Percentiles rank a stretch among this genome's conserved stretches.
Evolutionary conservation across 2,329 filamentous ascomycete species (phyloP).

Genomic region (Venturia carpophila): DNA sequence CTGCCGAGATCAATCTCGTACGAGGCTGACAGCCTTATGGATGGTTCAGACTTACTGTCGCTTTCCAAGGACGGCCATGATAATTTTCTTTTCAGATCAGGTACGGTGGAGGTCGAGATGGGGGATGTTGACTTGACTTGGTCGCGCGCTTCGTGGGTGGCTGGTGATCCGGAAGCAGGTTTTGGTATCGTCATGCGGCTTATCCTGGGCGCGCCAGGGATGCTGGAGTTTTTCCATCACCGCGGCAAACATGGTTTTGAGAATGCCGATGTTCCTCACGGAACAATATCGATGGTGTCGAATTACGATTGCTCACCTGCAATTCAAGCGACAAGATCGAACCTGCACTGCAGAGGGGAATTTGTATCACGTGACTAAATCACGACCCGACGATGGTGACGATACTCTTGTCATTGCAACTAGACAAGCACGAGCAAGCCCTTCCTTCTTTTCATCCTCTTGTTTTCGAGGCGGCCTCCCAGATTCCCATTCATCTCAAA

Average conservation of each 20-base stretch:
- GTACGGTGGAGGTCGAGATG: neutral
- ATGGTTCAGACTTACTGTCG: neutral
- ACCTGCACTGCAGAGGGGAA: no score
- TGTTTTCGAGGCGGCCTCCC: neutral
- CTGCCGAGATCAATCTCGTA: neutral
- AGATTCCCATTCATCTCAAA: neutral
- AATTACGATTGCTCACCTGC: no score
- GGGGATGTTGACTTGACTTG: neutral
- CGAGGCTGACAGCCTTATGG: conserved; percentile 9
- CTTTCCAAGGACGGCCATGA: neutral
- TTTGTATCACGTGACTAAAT: no score
- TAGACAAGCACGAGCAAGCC: no score
- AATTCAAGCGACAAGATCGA: no score
- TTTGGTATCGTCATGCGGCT: neutral
- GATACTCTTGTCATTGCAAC: no score
- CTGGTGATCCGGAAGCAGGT: neutral
- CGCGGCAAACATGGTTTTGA: no score
- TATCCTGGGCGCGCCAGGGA: neutral
- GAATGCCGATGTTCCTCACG: no score
- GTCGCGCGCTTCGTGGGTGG: neutral
- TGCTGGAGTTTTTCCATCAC: no score
- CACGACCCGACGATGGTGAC: no score
- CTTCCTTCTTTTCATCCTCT: no score
- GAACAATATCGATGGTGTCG: no score
- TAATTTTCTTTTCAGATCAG: neutral